Evolutionary conservation across 805 yeast species (phyloP).

Genomic region (Teunomyces funiuensis): DNA sequence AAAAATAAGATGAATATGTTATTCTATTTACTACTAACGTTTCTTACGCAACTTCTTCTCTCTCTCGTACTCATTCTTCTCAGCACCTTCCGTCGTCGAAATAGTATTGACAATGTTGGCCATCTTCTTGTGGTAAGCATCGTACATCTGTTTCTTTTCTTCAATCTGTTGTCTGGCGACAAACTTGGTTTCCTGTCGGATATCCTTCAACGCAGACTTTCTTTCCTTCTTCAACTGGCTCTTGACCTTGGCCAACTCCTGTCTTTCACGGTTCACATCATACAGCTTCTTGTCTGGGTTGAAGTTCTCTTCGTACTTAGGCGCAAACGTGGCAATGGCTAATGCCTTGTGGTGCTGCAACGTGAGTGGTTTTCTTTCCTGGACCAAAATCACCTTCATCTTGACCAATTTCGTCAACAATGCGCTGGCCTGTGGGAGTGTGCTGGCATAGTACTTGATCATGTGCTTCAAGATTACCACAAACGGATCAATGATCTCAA

Average conservation of each 20-base stretch:
- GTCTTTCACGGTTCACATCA: slow-evolving; percentile 78
- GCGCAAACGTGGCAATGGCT: slow-evolving; percentile 81
- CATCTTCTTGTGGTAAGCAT: slow-evolving; percentile 87
- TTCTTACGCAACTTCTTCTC: slow-evolving; percentile 69
- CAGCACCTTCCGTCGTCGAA: slow-evolving; percentile 93
- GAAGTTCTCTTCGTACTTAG: slow-evolving; percentile 93
- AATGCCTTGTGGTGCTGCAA: slow-evolving; percentile 83
- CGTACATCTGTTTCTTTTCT: slow-evolving; percentile 72
- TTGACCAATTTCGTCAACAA: slow-evolving; percentile 51
- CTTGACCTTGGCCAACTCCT: slow-evolving; percentile 79
- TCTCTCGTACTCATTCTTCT: slow-evolving; percentile 86
- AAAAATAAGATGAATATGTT: no score
- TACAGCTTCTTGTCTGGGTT: slow-evolving; percentile 93
- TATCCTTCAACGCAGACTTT: slow-evolving; percentile 82
- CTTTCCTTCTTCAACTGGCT: slow-evolving; percentile 88
- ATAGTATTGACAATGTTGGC: slow-evolving; percentile 81
- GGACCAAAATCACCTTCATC: slow-evolving; percentile 36
- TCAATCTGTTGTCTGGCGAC: slow-evolving; percentile 81
- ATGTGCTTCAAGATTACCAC: slow-evolving; percentile 41
- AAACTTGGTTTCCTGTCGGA: slow-evolving; percentile 85
- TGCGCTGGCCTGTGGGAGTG: slow-evolving; percentile 32
- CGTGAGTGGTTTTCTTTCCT: slow-evolving; percentile 56
- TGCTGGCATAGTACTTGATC: slow-evolving; percentile 32
- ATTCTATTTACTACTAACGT: no score
- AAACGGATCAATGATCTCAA: slow-evolving; percentile 57